Conservation (phyloP, 257 asterid species). For the Rauvolfia tetraphylla region DNA sequence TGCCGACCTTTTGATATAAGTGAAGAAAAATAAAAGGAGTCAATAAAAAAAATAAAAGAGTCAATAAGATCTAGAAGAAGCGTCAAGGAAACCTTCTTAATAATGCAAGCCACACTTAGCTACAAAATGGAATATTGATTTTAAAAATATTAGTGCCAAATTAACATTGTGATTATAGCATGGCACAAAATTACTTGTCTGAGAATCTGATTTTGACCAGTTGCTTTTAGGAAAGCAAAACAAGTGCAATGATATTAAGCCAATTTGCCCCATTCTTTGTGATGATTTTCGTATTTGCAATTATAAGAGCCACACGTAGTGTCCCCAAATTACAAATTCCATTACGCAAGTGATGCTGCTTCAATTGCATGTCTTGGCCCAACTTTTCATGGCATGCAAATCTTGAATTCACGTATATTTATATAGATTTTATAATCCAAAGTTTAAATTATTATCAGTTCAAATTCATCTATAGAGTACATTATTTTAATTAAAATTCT, state of each 20-base stretch:
- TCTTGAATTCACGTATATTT: not conserved
- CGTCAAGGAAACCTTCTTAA: no score
- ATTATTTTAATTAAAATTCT: no score
- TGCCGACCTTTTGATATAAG: no score
- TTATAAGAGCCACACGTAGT: not conserved
- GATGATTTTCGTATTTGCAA: not conserved
- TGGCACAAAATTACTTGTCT: not conserved
- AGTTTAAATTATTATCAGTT: no score
- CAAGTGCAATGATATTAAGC: not conserved
- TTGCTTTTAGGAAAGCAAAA: conserved; percentile 12
- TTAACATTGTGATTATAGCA: not conserved
- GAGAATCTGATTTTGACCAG: conserved; percentile 1
- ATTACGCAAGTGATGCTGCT: not conserved
- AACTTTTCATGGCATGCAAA: not conserved
- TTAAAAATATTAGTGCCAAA: no score
- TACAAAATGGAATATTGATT: no score
- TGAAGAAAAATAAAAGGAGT: no score
- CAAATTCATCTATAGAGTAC: no score
- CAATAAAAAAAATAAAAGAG: no score
- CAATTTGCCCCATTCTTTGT: not conserved
- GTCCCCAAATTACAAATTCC: not conserved
- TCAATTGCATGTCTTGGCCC: not conserved
- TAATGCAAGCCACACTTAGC: no score
- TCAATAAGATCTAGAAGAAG: no score
- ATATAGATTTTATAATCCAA: no score